Evolutionary conservation across 2,329 filamentous ascomycete genomes (phyloP), one percentile per base, ranked within the genome.

Genomic region (Didymella keratinophila): DNA sequence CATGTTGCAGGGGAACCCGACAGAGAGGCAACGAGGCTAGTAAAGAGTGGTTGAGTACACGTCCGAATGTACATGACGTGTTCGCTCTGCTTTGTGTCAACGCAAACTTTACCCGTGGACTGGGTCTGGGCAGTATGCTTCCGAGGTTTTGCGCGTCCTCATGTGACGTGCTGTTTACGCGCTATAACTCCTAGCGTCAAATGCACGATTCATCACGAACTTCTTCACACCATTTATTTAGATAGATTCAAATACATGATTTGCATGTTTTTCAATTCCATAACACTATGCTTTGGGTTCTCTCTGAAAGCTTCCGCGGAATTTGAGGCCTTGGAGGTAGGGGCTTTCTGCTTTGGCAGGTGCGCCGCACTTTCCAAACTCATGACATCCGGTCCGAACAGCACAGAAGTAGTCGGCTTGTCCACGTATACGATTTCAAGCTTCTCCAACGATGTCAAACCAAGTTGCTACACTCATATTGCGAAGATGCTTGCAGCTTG

Each of bases 111-210:
- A 52, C 41, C 41, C 21, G 3, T 43, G 11, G 23, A 9, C 36
- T 58, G 37, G 30, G 30, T 28, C 30, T 32, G 30, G 48, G 55
- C 43, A 48, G 46, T 52, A 10, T 46, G n/a, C 34, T 41, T 36
- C 45, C 45, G 45, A 45, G 50, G 45, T 23, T 44, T 46, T 10
- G 37, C 50, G 41, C 56, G 50, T 27, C n/a, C 50, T 52, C 54
- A 57, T 57, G 54, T 57, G 54, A 57, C 48, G 28, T 45, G 27
- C 39, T 43, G 42, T 47, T 18, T 28, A 47, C 48, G 28, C 54
- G 54, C 56, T 46, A 50, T 18, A 11, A 18, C 10, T 30, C 30
- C 47, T 50, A 51, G 45, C 11, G 23, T 20, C 41, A 20, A 27
- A 39, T 39, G 30, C 30, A 44, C 18, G 30, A 49, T 37, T 44